These are phyloP conservation scores for Suillus variegatus DNA, from an alignment of 768 basidiomycete genomes.

Conservation along the genomic window DNA sequence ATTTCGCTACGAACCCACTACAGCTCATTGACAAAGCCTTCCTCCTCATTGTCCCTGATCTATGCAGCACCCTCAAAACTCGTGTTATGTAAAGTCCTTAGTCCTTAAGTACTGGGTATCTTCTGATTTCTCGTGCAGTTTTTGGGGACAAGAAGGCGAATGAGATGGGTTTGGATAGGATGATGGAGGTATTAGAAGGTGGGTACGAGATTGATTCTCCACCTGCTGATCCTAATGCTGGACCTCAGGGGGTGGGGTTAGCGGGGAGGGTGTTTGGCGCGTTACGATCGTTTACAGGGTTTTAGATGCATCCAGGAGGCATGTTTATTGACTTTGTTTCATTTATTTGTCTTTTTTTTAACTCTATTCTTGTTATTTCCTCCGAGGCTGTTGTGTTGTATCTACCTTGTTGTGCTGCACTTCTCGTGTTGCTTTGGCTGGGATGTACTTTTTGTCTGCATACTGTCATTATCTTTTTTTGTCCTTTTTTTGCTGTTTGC, in stretches of 20 bases:
- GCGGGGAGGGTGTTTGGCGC: constrained; percentile 2
- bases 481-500: not conserved
- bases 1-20: not conserved
- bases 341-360: not conserved
- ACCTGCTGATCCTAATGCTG: not conserved
- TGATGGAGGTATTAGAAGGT: not conserved
- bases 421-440: not conserved
- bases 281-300: not conserved
- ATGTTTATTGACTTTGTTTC: not conserved
- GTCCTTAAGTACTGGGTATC: not conserved
- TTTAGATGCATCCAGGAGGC: not conserved
- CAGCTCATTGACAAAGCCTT: not conserved
- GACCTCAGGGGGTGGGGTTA: not conserved
- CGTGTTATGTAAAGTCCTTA: not conserved
- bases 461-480: not conserved
- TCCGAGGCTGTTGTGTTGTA: not conserved
- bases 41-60: constrained; percentile 3
- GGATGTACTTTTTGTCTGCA: not conserved
- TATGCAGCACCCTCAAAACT: not conserved
- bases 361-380: not conserved
- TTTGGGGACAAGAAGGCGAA: not conserved
- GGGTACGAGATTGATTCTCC: constrained; percentile 4
- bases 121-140: not conserved
- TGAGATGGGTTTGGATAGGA: constrained; percentile 1
- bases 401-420: not conserved